These are phyloP conservation scores for Coprinellus micaceus DNA, from an alignment of 768 basidiomycete species.

Conservation along the genomic window DNA sequence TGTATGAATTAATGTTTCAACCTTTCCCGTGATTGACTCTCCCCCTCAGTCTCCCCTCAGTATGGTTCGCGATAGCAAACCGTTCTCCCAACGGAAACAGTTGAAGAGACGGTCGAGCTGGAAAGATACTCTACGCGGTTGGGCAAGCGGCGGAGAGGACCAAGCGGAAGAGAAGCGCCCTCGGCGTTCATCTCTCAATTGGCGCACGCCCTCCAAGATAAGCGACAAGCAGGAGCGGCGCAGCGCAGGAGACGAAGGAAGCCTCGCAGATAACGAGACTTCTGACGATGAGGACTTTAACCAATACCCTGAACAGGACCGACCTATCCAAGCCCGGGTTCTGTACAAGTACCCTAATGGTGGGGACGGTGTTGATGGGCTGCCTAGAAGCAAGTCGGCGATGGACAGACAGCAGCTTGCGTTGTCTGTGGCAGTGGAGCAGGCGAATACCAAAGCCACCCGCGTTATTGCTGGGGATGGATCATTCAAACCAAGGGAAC, in stretches of 20 bases:
- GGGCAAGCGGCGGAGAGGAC: conserved; percentile 40
- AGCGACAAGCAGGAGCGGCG: conserved; percentile 13
- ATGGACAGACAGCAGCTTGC: conserved; percentile 50
- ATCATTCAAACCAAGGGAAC: conserved; percentile 42
- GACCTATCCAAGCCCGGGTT: conserved; percentile 72
- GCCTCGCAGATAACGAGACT: conserved; percentile 52
- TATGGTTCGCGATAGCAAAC: conserved; percentile 76
- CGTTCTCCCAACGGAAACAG: conserved; percentile 34
- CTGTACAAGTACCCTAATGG: conserved; percentile 47
- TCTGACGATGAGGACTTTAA: conserved; percentile 48
- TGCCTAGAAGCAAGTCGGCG: conserved; percentile 34
- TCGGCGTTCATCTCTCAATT: conserved; percentile 22
- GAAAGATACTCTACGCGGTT: conserved; percentile 54
- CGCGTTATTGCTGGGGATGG: conserved; percentile 25
- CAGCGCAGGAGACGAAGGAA: conserved; percentile 39
- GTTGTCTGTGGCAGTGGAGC: conserved; percentile 46
- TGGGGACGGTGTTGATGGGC: conserved; percentile 9
- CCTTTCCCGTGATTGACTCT: not conserved
- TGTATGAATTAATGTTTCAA: conserved; percentile 12
- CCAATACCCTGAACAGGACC: conserved; percentile 62
- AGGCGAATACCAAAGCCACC: conserved; percentile 46
- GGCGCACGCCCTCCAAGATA: conserved; percentile 24
- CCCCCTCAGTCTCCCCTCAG: conserved; percentile 70
- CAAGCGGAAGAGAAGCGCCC: conserved; percentile 17
- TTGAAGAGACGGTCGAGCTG: conserved; percentile 55